Evolutionary conservation across 495 filamentous ascomycete genomes (phyloP), one percentile per base, ranked within the genome.

Genomic region (Daldinia decipiens): DNA sequence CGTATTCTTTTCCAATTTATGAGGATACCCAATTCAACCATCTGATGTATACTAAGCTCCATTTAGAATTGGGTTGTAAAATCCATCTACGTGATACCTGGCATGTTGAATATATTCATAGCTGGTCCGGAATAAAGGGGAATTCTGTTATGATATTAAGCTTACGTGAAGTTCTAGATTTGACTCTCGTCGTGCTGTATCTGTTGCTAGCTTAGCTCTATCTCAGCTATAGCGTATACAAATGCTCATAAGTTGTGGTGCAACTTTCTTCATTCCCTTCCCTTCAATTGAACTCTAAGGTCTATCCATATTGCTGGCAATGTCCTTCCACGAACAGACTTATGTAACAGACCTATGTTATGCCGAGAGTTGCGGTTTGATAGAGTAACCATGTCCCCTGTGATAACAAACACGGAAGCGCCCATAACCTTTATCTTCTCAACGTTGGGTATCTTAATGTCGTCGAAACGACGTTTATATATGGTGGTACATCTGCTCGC

Each of bases 401-500:
- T 19, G 9, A 19, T 47, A 19, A 1, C 3, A 11, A 12, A 11
- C 3, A 4, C 21, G 3, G 17, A 24, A 24, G 8, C 4, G 19
- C 3, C 43, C 21, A 47, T 8, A 11, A 24, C 1, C 9, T 47
- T 13, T 21, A 24, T 21, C 43, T 47, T 47, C 43, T 24, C 19
- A 4, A 24, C 4, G 9, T 24, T 31, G 50, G 50, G 11, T 53
- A 53, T 53, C 27, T 31, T 26, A 53, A 31, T 13, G 27, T 47
- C 50, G 21, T 53, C 50, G 1, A 4, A 15, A 15, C 24, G 24
- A 53, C 9, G 7, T 13, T 53, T 31, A 53, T 27, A 52, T 31
- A 53, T 53, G 13, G 29, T 24, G n/a, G 31, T 36, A 36, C 31
- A 56, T 56, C 27, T 36, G 53, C 53, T 56, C 17, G 29, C 31